Percentiles rank a stretch among this genome's conserved stretches.
These are phyloP conservation scores for Echium plantagineum DNA, from an alignment of 257 asterid species.

Conservation along the genomic window DNA sequence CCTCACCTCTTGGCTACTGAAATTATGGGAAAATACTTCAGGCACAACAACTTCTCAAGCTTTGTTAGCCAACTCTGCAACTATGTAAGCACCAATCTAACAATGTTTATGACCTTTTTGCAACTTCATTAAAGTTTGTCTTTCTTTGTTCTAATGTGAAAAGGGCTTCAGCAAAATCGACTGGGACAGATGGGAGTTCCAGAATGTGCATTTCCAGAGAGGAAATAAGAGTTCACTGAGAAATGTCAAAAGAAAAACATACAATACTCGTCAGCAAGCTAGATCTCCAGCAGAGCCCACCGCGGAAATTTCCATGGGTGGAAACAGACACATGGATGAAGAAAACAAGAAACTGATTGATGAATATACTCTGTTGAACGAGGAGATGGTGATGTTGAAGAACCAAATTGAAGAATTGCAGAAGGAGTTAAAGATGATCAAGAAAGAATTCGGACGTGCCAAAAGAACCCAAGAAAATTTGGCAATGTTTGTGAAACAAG, in stretches of 20 bases:
- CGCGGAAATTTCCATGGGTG: not conserved
- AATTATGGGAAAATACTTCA: constrained; percentile 34
- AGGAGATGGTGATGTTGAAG: not conserved
- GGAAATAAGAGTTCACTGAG: constrained; percentile 33
- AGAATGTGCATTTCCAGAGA: constrained; percentile 34
- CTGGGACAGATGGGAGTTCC: constrained; percentile 44
- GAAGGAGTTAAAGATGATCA: not conserved
- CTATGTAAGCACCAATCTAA: constrained; percentile 27
- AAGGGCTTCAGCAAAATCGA: constrained; percentile 41
- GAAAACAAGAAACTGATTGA: not conserved
- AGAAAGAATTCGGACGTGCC: not conserved
- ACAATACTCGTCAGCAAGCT: not conserved
- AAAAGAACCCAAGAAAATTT: not conserved
- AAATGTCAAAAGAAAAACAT: constrained; percentile 27
- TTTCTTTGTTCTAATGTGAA: not conserved
- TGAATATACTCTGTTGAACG: not conserved
- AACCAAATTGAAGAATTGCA: not conserved
- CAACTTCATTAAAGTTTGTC: not conserved
- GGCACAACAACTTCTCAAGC: constrained; percentile 43
- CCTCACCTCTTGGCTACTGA: constrained; percentile 30
- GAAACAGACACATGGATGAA: not conserved
- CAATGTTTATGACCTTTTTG: not conserved
- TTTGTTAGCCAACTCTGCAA: constrained; percentile 44
- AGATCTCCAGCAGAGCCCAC: not conserved
- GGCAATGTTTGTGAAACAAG: not conserved